These are phyloP conservation scores for Lipomyces sp. DNA, from an alignment of 805 yeast species.

Conservation along the genomic window DNA sequence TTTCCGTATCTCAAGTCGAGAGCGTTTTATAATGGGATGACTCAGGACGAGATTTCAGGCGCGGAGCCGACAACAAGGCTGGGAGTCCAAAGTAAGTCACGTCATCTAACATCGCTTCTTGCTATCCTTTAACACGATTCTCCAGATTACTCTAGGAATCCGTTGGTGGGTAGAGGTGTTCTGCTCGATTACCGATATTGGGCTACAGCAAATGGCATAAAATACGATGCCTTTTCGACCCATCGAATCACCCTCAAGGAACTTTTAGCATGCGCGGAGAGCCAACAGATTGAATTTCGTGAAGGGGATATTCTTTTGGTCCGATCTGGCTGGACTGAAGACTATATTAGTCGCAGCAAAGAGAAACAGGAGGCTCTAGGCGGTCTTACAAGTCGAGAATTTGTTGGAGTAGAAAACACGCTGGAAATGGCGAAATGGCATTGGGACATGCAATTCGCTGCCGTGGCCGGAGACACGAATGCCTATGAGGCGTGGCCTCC, in stretches of 20 bases:
- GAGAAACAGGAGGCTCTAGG: conserved; percentile 2
- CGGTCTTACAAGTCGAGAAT: neutral
- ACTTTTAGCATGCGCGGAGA: conserved; percentile 18
- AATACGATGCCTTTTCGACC: conserved; percentile 22
- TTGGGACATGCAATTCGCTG: conserved; percentile 32
- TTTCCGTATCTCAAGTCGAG: conserved; percentile 24
- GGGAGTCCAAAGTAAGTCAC: conserved; percentile 14
- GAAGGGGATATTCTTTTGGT: conserved; percentile 32
- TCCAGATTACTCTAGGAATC: conserved; percentile 26
- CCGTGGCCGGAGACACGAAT: conserved; percentile 3
- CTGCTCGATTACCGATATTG: conserved; percentile 31
- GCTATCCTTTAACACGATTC: no score
- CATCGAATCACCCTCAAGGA: conserved; percentile 25
- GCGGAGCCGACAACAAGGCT: conserved; percentile 4
- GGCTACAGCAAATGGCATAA: conserved; percentile 25
- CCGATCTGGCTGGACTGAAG: conserved; percentile 30
- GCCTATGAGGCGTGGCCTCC: conserved; percentile 3
- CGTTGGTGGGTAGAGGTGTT: conserved; percentile 33
- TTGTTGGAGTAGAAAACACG: conserved; percentile 29
- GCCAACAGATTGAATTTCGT: conserved; percentile 16
- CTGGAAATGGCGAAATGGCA: conserved; percentile 29
- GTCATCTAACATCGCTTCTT: conserved; percentile 11
- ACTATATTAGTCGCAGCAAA: conserved; percentile 15
- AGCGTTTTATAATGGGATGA: conserved; percentile 20
- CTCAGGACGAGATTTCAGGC: conserved; percentile 14